Base-by-base conservation (phyloP, 2,329 filamentous ascomycete species). In the Ceratocystis ficicola region DNA sequence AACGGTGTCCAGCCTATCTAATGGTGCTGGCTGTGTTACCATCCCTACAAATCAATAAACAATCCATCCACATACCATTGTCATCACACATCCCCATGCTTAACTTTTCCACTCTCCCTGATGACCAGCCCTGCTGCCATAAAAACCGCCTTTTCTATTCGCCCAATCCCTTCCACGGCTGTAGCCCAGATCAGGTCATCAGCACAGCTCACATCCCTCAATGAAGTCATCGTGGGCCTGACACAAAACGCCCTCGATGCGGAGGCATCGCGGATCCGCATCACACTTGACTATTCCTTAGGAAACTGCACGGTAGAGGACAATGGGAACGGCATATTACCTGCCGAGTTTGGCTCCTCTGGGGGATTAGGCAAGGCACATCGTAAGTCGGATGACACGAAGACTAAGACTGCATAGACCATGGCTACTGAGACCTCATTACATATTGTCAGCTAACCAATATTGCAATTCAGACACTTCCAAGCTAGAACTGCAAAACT, bases 181-280 rank as follows among this genome's bases (percentile, higher is more conserved):
- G 80, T 85, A 70, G 83, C 87, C 61, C 89, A 91, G 73, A 87
- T 99, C 76, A 89, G 87, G 73, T 96, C 93, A 0, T 95, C 93
- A 0, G 84, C 85, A n/a, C 79, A 82, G 65, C 87, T 97, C 70
- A 88, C 85, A 1, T 87, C 85, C 57, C 78, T 97, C 41, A 87
- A 86, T 70, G 82, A 77, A 30, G 90, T 89, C 3, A 77, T 89
- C 15, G 78, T 84, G 65, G 89, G 88, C 59, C 80, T 97, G 8
- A 71, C 95, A 30, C 85, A 87, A 73, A 99, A 99, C 73, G 84
- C 90, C 0, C 79, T 99, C 12, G 94, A 99, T 77, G 90, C 91
- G 3, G 77, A 78, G 59, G 86, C 92, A 17, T 81, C 79, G 44
- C 87, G 81, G 65, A 76, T 96, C 68, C 83, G 83, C 64, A 78